These are phyloP conservation scores for Neodidymelliopsis sp. DNA, from an alignment of 2,329 filamentous ascomycete species.

Conservation along the genomic window DNA sequence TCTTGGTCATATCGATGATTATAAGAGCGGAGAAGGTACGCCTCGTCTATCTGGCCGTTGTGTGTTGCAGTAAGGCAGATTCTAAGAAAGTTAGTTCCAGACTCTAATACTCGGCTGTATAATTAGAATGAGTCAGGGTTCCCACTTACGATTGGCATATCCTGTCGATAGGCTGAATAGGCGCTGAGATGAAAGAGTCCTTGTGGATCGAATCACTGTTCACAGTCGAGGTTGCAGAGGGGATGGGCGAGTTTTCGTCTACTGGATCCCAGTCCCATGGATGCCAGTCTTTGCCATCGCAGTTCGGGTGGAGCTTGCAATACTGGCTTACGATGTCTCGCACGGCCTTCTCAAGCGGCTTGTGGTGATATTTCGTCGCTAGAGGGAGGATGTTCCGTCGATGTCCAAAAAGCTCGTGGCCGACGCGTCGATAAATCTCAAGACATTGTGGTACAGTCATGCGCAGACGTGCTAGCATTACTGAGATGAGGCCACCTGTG, in stretches of 20 bases:
- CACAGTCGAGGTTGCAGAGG: conserved; percentile 16
- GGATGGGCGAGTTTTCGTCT: conserved; percentile 25
- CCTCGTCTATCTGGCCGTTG: conserved; percentile 56
- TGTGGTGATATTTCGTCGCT: conserved; percentile 59
- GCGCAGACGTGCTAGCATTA: conserved; percentile 58
- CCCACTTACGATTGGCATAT: conserved; percentile 49
- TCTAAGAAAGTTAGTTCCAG: conserved; percentile 13
- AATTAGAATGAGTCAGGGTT: background rate
- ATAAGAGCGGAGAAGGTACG: conserved; percentile 59
- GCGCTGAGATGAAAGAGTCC: conserved; percentile 11
- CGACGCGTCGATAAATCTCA: conserved; percentile 56
- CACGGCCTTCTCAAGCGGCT: conserved; percentile 58
- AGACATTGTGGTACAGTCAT: conserved; percentile 59
- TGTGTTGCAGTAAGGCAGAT: conserved; percentile 60
- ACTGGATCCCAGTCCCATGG: conserved; percentile 48
- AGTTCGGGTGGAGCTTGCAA: conserved; percentile 53
- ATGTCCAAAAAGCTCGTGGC: conserved; percentile 57
- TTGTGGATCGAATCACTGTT: conserved; percentile 33
- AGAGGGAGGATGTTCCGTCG: conserved; percentile 54
- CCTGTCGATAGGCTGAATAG: conserved; percentile 32
- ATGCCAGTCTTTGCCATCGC: conserved; percentile 55
- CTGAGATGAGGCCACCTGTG: conserved; percentile 61
- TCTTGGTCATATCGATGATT: conserved; percentile 54
- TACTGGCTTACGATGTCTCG: conserved; percentile 54
- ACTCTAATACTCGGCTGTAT: background rate